Base-by-base conservation (phyloP, 495 filamentous ascomycete species). In the Acidomyces sp. region DNA sequence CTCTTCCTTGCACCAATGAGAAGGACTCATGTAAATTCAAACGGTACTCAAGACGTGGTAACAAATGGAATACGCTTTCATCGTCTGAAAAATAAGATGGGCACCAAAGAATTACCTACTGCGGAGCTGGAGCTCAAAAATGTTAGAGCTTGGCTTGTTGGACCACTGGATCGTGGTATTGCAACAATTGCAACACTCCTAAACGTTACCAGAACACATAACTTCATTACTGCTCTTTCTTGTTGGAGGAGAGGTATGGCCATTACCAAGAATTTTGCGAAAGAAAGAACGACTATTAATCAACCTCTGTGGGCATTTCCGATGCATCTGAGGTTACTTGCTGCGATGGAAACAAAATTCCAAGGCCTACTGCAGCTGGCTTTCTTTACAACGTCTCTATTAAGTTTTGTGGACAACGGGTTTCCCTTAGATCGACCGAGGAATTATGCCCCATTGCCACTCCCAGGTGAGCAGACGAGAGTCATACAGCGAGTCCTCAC, bases 151-250 rank as follows among this genome's bases (percentile, higher is more conserved):
- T 77, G 75, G 57, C 59, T 82, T 3, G 57, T 86, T 22, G 80
- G 81, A n/a, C 54, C 60, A 6, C 55, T 75, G 30, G 77, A 78
- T 25, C 60, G 71, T 9, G 80, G 80, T n/a, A 66, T 82, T 16
- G 65, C 66, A 28, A 75, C 75, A 43, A 79, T 85, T 40, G 62
- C 69, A 16, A 74, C 75, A 2, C 62, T 85, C 11, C 62, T 85
- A 9, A 83, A 76, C 41, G 72, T 83, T 49, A 83, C 78, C 7
- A 64, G 81, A 18, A 61, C 80, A 4, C 74, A 82, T 49, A 77
- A 71, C 4, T 64, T 75, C 9, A 59, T 80, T 28, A 65, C 66
- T 0, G 71, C 77, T 0, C 55, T 78, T 3, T 66, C 67, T 0
- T 67, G 65, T 23, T 74, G 73, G 55, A 71, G 74, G 6, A 66